A percentile compares a stretch with the other conserved stretches of the same genome.
phyloP scores from a whole-genome alignment of 2,329 filamentous ascomycete genomes.

The Didymella lethalis region DNA sequence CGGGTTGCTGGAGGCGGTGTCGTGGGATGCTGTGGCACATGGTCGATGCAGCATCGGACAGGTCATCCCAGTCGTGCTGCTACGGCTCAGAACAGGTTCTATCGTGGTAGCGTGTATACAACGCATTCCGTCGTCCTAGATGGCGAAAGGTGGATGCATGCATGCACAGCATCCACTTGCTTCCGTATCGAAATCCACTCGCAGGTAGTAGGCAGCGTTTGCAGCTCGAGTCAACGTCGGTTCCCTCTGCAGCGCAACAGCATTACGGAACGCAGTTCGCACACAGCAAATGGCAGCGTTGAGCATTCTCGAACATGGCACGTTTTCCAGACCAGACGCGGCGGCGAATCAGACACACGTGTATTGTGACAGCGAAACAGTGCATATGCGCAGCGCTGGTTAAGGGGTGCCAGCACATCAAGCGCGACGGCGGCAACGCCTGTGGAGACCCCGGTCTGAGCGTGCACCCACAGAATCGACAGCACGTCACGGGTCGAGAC shows the following conservation, averaged over 20 bases:
- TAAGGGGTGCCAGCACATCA: slow-evolving; percentile 44
- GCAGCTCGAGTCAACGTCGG: background rate
- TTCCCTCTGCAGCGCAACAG: background rate
- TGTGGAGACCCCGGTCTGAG: slow-evolving; percentile 9
- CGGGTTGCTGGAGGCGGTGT: slow-evolving; percentile 17
- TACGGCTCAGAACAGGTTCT: slow-evolving; percentile 1
- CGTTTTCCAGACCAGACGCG: background rate
- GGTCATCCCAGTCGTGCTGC: slow-evolving; percentile 3
- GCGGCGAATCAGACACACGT: background rate
- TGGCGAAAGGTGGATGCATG: background rate
- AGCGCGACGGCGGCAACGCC: slow-evolving; percentile 17
- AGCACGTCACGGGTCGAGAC: slow-evolving; percentile 19
- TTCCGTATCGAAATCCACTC: background rate
- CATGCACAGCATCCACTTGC: background rate
- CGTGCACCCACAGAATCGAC: slow-evolving; percentile 25
- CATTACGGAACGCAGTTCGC: background rate
- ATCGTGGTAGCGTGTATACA: slow-evolving; percentile 14
- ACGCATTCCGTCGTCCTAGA: slow-evolving; percentile 9
- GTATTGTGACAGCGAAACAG: slow-evolving; percentile 37
- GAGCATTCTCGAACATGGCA: background rate
- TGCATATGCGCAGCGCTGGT: slow-evolving; percentile 39
- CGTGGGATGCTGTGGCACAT: slow-evolving; percentile 3
- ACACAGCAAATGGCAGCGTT: background rate
- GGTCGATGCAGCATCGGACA: background rate
- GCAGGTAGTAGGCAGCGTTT: too few species aligned